Evolutionary conservation across 306 rosid genomes (phyloP).

Genomic region (Medicago lupulina): DNA sequence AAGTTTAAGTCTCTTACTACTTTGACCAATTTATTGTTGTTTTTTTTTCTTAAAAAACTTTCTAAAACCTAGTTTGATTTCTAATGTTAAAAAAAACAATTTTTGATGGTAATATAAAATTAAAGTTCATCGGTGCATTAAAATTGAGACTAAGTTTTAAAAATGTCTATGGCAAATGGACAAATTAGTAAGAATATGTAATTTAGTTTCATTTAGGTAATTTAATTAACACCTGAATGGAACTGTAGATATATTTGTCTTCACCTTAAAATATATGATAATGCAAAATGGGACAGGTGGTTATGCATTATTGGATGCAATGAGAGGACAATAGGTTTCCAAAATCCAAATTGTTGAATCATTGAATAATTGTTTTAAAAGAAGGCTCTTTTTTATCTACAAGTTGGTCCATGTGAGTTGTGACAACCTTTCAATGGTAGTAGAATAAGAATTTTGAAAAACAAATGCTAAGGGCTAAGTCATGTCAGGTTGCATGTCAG

Average conservation of each 20-base stretch:
- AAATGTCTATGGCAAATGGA: constrained; percentile 4
- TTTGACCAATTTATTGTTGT: too few species aligned
- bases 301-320: constrained; percentile 54
- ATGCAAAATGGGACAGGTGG: constrained; percentile 49
- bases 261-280: constrained; percentile 34
- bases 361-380: constrained; percentile 49
- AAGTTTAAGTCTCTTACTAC: too few species aligned
- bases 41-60: too few species aligned
- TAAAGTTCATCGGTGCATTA: too few species aligned
- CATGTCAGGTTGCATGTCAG: constrained; percentile 60
- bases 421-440: constrained; percentile 61
- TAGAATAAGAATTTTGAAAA: constrained; percentile 47
- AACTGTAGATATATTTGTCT: constrained; percentile 50
- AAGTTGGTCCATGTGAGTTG: constrained; percentile 72
- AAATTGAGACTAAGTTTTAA: neutral
- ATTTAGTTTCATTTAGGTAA: constrained; percentile 29
- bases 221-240: constrained; percentile 5
- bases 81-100: too few species aligned
- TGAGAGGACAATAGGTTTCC: constrained; percentile 33
- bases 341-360: constrained; percentile 43
- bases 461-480: constrained; percentile 37
- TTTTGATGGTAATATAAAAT: too few species aligned
- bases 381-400: constrained; percentile 44
- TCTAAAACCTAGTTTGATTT: too few species aligned
- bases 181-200: constrained; percentile 33